phyloP scores from a whole-genome alignment of 441 rosid genomes.

The Mallotus japonicus region DNA sequence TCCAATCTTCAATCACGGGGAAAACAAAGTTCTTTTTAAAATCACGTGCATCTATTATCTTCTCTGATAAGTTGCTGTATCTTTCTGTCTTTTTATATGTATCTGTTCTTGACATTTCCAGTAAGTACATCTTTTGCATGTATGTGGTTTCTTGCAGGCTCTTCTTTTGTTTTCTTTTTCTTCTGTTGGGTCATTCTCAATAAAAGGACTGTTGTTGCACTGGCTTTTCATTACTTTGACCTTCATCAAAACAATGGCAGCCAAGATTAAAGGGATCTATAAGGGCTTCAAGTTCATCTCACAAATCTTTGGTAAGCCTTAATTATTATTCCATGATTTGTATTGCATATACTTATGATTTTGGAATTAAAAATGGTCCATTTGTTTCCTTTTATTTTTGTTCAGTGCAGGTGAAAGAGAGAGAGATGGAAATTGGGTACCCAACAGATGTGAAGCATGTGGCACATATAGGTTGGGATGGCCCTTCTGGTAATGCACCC shows the following conservation, averaged over 20 bases:
- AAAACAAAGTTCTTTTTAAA: slow-evolving; percentile 14
- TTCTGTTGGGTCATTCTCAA: slow-evolving; percentile 9
- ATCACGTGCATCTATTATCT: slow-evolving; percentile 35
- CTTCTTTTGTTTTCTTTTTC: slow-evolving; percentile 17
- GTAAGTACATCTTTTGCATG: background rate
- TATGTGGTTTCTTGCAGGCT: slow-evolving; percentile 29
- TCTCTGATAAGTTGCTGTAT: slow-evolving; percentile 22
- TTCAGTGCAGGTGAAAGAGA: slow-evolving; percentile 32
- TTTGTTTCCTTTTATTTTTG: background rate
- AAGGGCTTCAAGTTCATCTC: slow-evolving; percentile 85
- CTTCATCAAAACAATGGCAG: slow-evolving; percentile 43
- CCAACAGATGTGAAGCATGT: slow-evolving; percentile 97
- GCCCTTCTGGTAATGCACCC: slow-evolving; percentile 35
- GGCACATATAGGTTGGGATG: slow-evolving; percentile 85
- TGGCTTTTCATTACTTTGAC: slow-evolving; percentile 12
- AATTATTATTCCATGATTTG: too few species aligned
- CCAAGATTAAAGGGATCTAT: slow-evolving; percentile 79
- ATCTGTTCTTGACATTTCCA: slow-evolving; percentile 14
- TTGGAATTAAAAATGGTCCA: too few species aligned
- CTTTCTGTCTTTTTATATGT: slow-evolving; percentile 19
- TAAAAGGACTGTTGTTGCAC: slow-evolving; percentile 6
- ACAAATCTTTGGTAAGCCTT: slow-evolving; percentile 70
- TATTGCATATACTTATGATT: background rate
- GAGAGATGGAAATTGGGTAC: slow-evolving; percentile 73
- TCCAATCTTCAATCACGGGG: slow-evolving; percentile 42